Conservation (phyloP, 2,329 filamentous ascomycete species). For the Venturia oleaginea region DNA sequence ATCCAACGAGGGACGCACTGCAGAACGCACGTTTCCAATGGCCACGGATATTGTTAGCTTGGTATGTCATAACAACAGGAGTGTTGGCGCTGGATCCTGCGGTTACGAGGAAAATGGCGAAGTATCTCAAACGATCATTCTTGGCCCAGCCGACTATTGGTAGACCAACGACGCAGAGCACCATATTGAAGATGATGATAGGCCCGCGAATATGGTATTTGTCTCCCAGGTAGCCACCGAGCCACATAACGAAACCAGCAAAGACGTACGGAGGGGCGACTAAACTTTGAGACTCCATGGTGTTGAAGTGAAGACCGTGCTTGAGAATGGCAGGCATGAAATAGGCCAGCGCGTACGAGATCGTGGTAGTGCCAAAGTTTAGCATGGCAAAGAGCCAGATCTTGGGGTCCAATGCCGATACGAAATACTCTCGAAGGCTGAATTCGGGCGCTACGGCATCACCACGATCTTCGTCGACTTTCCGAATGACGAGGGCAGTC, state of each 20-base stretch:
- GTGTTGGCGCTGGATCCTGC: constrained; percentile 72
- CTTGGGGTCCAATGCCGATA: constrained; percentile 40
- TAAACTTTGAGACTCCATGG: constrained; percentile 59
- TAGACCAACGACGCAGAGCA: constrained; percentile 59
- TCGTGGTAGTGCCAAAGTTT: constrained; percentile 57
- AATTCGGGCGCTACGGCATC: constrained; percentile 43
- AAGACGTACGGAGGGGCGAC: constrained; percentile 61
- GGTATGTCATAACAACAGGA: constrained; percentile 62
- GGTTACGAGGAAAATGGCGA: constrained; percentile 67
- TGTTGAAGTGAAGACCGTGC: constrained; percentile 52
- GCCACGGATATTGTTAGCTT: constrained; percentile 78
- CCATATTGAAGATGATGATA: constrained; percentile 55
- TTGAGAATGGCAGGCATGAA: constrained; percentile 68
- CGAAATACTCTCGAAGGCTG: constrained; percentile 38
- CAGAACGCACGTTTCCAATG: constrained; percentile 83
- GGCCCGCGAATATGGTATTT: constrained; percentile 57
- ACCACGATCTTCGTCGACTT: constrained; percentile 44
- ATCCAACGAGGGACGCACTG: constrained; percentile 65
- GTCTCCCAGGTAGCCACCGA: constrained; percentile 56
- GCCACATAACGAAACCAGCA: constrained; percentile 54
- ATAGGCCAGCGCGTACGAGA: constrained; percentile 67
- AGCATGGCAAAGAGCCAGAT: constrained; percentile 47
- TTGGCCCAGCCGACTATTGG: constrained; percentile 64
- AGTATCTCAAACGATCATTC: constrained; percentile 52
- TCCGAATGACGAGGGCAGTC: constrained; percentile 39